These are phyloP conservation scores for Liriodendron chinense DNA, from an alignment of 164 flowering plant genomes.

Conservation along the genomic window DNA sequence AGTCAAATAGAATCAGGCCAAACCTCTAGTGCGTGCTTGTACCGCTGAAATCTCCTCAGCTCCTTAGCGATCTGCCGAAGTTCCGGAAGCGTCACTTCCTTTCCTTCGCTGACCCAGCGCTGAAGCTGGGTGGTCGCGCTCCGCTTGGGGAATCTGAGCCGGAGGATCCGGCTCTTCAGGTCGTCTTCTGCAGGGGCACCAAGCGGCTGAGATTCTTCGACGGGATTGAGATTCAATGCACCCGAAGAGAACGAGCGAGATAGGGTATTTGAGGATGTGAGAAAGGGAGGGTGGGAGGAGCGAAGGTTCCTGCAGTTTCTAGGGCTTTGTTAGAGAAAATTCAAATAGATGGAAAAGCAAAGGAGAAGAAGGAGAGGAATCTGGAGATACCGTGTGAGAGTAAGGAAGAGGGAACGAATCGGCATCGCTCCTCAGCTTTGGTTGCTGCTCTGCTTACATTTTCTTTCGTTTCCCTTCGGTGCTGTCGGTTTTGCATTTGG, in stretches of 20 bases:
- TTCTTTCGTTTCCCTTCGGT: background rate
- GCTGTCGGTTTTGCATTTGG: background rate
- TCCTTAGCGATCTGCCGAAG: slow-evolving; percentile 70
- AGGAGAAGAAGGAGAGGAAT: background rate
- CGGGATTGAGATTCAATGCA: background rate
- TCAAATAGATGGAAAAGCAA: background rate
- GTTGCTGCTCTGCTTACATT: background rate
- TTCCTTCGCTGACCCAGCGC: slow-evolving; percentile 81
- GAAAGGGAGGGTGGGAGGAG: background rate
- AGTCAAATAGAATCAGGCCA: background rate
- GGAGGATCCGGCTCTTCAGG: slow-evolving; percentile 48
- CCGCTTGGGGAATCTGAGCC: slow-evolving; percentile 78
- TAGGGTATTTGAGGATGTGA: background rate
- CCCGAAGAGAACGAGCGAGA: slow-evolving; percentile 15
- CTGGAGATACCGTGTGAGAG: slow-evolving; percentile 14
- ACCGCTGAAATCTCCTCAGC: slow-evolving; percentile 64
- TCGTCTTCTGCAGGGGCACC: slow-evolving; percentile 11
- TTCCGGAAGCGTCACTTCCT: slow-evolving; percentile 41
- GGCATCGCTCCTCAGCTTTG: slow-evolving; percentile 7
- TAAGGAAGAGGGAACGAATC: slow-evolving; percentile 17
- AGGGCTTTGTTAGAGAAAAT: background rate
- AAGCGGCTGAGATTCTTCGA: slow-evolving; percentile 1
- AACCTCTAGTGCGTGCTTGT: slow-evolving; percentile 97
- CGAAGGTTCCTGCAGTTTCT: slow-evolving; percentile 4
- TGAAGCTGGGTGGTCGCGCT: slow-evolving; percentile 66